phyloP scores from a whole-genome alignment of 768 basidiomycete genomes.

The Sutorius australiensis region DNA sequence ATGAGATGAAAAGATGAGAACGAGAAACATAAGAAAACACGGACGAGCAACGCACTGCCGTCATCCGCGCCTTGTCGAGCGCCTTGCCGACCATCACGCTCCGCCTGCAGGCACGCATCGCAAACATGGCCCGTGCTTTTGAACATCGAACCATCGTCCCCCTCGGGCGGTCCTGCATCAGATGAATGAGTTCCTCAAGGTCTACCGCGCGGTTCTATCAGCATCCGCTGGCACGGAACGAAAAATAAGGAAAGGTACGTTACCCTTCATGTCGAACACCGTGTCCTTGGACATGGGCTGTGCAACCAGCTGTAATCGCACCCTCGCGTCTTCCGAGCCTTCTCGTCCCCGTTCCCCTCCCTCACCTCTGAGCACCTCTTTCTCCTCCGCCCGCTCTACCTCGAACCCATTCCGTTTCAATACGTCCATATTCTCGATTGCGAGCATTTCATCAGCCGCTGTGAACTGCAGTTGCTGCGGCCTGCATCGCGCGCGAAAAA shows the following conservation, averaged over 20 bases:
- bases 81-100: constrained; percentile 96
- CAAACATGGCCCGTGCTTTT: constrained; percentile 94
- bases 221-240: neutral
- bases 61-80: constrained; percentile 77
- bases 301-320: constrained; percentile 62
- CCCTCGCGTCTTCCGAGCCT: neutral
- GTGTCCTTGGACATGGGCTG: constrained; percentile 92
- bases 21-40: neutral
- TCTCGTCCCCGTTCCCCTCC: neutral
- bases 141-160: constrained; percentile 89
- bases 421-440: constrained; percentile 81
- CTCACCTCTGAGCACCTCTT: neutral
- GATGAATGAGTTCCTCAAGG: constrained; percentile 86
- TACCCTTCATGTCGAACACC: constrained; percentile 85
- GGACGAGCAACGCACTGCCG: constrained; percentile 41
- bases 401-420: constrained; percentile 89
- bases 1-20: too few species aligned
- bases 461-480: constrained; percentile 77
- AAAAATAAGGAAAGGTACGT: constrained; percentile 2
- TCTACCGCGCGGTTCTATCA: constrained; percentile 44
- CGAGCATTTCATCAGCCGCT: constrained; percentile 85
- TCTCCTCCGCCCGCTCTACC: constrained; percentile 52
- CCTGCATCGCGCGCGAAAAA: constrained; percentile 36
- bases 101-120: constrained; percentile 91
- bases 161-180: constrained; percentile 71